phyloP scores from a whole-genome alignment of 768 basidiomycete species.

The Boletellus emodensis region DNA sequence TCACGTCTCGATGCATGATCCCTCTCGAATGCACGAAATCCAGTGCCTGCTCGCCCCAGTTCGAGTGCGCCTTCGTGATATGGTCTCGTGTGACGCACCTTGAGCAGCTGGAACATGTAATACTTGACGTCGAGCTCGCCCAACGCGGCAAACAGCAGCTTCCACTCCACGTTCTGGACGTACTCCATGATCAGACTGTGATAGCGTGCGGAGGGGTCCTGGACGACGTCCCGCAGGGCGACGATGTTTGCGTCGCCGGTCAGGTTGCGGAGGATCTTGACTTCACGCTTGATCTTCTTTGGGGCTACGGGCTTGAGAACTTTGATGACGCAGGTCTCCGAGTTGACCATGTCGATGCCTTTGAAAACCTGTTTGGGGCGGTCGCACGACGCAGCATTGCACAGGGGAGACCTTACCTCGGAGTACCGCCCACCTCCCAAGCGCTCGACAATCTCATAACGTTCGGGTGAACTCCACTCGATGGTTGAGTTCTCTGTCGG shows the following conservation, averaged over 20 bases:
- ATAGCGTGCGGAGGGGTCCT: conserved; percentile 57
- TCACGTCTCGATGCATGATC: conserved; percentile 69
- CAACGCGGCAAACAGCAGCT: conserved; percentile 51
- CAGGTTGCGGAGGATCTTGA: conserved; percentile 68
- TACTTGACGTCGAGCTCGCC: conserved; percentile 64
- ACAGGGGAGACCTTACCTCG: conserved; percentile 37
- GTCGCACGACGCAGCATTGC: background rate
- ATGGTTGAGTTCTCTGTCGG: conserved; percentile 50
- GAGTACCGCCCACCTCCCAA: conserved; percentile 66
- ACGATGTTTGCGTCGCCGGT: conserved; percentile 71
- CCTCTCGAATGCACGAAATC: conserved; percentile 71
- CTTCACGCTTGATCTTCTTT: conserved; percentile 71
- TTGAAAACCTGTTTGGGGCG: conserved; percentile 47
- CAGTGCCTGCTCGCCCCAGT: conserved; percentile 38
- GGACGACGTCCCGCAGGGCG: conserved; percentile 61
- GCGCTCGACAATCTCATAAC: conserved; percentile 62
- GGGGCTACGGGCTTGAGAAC: conserved; percentile 65
- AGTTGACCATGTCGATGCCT: conserved; percentile 52
- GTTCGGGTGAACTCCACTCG: conserved; percentile 63
- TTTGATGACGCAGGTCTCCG: conserved; percentile 60
- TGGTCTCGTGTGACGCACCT: conserved; percentile 27
- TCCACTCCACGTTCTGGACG: conserved; percentile 68
- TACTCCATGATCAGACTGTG: conserved; percentile 67
- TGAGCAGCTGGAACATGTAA: conserved; percentile 64
- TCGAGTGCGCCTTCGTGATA: background rate